Conservation (phyloP, 2,329 filamentous ascomycete species). For the Penicillium sp. region DNA sequence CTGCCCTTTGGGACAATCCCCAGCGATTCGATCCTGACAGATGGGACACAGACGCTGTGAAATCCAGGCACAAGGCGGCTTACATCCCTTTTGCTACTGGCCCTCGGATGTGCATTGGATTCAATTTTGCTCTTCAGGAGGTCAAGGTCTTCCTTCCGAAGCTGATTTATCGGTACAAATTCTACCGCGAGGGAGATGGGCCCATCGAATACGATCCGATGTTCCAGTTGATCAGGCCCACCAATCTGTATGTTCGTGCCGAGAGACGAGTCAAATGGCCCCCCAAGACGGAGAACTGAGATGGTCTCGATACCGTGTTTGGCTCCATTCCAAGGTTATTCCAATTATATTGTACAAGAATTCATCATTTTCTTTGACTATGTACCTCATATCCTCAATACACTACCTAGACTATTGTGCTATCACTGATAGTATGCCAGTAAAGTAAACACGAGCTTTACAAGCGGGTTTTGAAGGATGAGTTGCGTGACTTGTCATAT, state of each 20-base stretch:
- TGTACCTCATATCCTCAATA: too few relatives aligned
- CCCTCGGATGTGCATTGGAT: conserved; percentile 56
- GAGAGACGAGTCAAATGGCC: conserved; percentile 17
- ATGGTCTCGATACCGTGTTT: neutral
- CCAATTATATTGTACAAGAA: neutral
- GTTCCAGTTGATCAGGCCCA: conserved; percentile 26
- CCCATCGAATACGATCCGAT: conserved; percentile 40
- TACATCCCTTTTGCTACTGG: conserved; percentile 59
- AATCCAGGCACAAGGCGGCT: conserved; percentile 47
- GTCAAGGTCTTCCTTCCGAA: conserved; percentile 54
- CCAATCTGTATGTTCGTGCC: conserved; percentile 24
- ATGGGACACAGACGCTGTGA: conserved; percentile 51
- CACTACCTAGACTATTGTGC: too few relatives aligned
- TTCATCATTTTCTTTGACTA: neutral
- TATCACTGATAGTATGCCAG: too few relatives aligned
- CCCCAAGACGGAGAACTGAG: conserved; percentile 2
- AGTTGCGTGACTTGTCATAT: too few relatives aligned
- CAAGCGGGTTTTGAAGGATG: too few relatives aligned
- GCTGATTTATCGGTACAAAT: conserved; percentile 56
- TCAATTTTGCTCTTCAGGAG: conserved; percentile 60
- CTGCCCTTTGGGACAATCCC: conserved; percentile 55
- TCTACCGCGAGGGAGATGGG: conserved; percentile 46
- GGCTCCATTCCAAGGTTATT: neutral
- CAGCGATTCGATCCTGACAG: conserved; percentile 55
- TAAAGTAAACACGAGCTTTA: too few relatives aligned